Evolutionary conservation across 2,329 filamentous ascomycete genomes (phyloP).

Genomic region (Zopfia rhizophila): DNA sequence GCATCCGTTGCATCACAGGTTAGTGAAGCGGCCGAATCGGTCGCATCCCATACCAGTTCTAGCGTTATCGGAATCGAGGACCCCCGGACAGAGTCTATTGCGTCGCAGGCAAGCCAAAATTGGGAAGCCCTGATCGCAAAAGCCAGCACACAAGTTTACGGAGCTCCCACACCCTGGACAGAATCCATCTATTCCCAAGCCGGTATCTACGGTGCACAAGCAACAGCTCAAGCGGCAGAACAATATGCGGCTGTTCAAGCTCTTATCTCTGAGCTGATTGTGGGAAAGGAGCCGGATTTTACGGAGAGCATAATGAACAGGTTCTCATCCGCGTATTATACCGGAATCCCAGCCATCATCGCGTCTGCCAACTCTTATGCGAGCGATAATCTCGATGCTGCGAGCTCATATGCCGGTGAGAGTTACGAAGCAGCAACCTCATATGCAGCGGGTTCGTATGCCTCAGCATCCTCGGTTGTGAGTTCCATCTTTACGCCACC

Average conservation of each 20-base stretch:
- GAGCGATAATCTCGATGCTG: slow-evolving; percentile 54
- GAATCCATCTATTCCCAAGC: slow-evolving; percentile 62
- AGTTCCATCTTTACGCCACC: slow-evolving; percentile 66
- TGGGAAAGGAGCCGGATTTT: slow-evolving; percentile 81
- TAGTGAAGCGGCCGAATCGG: slow-evolving; percentile 58
- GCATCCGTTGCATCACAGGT: slow-evolving; percentile 57
- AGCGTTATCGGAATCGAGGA: slow-evolving; percentile 60
- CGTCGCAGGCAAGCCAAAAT: slow-evolving; percentile 67
- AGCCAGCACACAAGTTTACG: slow-evolving; percentile 76
- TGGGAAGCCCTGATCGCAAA: slow-evolving; percentile 72
- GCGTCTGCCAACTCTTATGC: slow-evolving; percentile 65
- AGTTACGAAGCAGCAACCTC: slow-evolving; percentile 58
- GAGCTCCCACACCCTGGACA: slow-evolving; percentile 66
- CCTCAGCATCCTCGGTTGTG: slow-evolving; percentile 59
- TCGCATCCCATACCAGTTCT: slow-evolving; percentile 58
- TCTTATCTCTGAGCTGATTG: slow-evolving; percentile 79
- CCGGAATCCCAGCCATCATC: slow-evolving; percentile 67
- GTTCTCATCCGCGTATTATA: slow-evolving; percentile 77
- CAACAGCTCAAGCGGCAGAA: slow-evolving; percentile 67
- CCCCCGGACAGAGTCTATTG: slow-evolving; percentile 64
- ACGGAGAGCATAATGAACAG: slow-evolving; percentile 81
- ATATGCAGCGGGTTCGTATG: slow-evolving; percentile 62
- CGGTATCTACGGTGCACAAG: slow-evolving; percentile 69
- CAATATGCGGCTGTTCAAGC: slow-evolving; percentile 77
- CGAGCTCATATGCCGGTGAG: slow-evolving; percentile 63